Conservation (phyloP, 768 basidiomycete species). For the Sporobolomyces pararoseus region DNA sequence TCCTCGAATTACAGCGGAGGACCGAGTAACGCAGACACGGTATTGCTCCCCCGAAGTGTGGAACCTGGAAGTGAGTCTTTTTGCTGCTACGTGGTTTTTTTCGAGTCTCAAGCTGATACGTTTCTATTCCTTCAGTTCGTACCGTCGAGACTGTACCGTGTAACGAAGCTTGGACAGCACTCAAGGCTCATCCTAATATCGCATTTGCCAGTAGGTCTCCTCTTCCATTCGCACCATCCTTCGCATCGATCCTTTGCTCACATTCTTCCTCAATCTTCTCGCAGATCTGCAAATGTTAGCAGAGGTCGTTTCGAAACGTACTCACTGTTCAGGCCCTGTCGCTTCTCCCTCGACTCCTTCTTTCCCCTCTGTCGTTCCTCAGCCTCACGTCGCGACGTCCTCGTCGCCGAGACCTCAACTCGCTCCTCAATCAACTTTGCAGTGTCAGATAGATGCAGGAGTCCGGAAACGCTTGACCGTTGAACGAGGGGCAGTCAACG, state of each 20-base stretch:
- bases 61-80: constrained; percentile 13
- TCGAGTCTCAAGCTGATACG: neutral
- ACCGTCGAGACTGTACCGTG: constrained; percentile 64
- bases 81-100: too few relatives aligned
- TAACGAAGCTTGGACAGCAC: constrained; percentile 71
- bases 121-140: neutral
- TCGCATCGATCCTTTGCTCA: too few relatives aligned
- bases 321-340: constrained; percentile 67
- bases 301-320: constrained; percentile 78
- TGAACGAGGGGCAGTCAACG: constrained; percentile 44
- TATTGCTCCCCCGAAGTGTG: constrained; percentile 18
- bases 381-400: neutral
- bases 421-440: constrained; percentile 20
- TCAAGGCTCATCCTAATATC: constrained; percentile 84
- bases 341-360: neutral
- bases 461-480: constrained; percentile 40
- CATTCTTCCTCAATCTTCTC: neutral
- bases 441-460: constrained; percentile 36
- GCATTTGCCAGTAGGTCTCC: constrained; percentile 58
- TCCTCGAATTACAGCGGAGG: neutral
- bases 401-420: constrained; percentile 14
- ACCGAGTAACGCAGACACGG: constrained; percentile 2
- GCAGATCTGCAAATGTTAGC: constrained; percentile 72
- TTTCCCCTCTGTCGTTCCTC: neutral
- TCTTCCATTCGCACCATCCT: too few relatives aligned